Base-by-base conservation (phyloP, 2,329 filamentous ascomycete species). In the Apiospora koreana region DNA sequence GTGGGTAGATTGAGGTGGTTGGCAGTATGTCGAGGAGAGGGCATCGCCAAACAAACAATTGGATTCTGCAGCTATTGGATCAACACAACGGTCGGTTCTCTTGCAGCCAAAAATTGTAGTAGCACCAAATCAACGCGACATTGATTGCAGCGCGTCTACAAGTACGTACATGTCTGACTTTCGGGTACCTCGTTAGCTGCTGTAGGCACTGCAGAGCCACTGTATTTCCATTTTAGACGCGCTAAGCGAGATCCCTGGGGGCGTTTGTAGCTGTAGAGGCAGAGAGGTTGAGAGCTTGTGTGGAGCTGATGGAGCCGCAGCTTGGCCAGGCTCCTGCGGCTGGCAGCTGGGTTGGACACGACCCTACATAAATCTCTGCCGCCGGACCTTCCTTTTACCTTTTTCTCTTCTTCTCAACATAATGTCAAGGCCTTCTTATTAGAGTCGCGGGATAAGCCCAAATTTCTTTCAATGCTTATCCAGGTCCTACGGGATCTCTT, bases 391-490 rank as follows among this genome's bases (percentile, higher is more conserved):
- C 73, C 73, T 75, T 72, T 75, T 79, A 79, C 81, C 78, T 81
- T 81, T 81, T 83, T 81, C 82, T 85, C 82, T 82, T 84, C 85
- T 83, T 87, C 86, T 23, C 54, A 62, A 38, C 54, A 62, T 62
- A 95, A 93, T 94, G 91, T 94, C 90, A 89, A 86, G 91, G 92
- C 94, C 92, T 93, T 92, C 90, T 93, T 93, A 93, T 95, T 98
- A 98, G 96, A 99, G 96, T 99, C 96, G 97, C 95, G 95, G 93
- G 93, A 91, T 90, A 93, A 90, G 93, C 90, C 82, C 80, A 38
- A 62, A 78, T 74, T 75, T 74, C 79, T 78, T 80, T 95, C 93
- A 94, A 88, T 98, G 89, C 93, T 94, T 94, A 91, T 93, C 94
- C 93, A 97, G 94, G 89, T 92, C 89, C 91, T 87, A 82, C 82